Base-by-base conservation (phyloP, 2,329 filamentous ascomycete genomes). In the Penicillium sumatraense region DNA sequence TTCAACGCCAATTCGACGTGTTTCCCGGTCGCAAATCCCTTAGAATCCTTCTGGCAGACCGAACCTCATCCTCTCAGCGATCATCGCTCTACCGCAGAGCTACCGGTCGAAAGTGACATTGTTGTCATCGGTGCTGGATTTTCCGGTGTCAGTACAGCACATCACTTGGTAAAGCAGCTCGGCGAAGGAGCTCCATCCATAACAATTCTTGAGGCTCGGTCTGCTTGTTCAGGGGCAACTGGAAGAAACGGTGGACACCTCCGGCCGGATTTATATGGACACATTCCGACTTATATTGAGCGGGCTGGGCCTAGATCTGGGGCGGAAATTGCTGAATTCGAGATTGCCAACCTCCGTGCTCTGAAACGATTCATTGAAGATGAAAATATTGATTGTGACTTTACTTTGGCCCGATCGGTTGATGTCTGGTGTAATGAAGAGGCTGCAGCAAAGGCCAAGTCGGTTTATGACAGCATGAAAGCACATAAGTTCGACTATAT, bases 71-170 rank as follows among this genome's bases (percentile, higher is more conserved):
- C 68, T 2, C 67, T 81, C 1, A 73, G 78, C 53, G 61, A 75
- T 47, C 68, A 75, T 57, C 72, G 75, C 6, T 74, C 70, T 16
- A 77, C 75, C 0, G 62, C 69, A 5, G 62, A 71, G 1, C 61
- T 82, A 0, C 80, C 79, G 0, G 40, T 58, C 0, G 54, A 74
- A 26, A 72, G 69, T 24, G 79, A 82, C 41, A 74, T 83, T 49
- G 71, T 76, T n/a, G 75, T 83, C 29, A 72, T 82, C 7, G 81
- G 80, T 0, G 75, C 77, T 13, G 80, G 81, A 0, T 80, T 76
- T 51, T 70, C 80, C 3, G 80, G 81, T 1, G 72, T 75, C 1
- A 72, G 75, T 1, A 72, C 76, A 5, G 75, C 75, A 0, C 78
- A 79, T 40, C 75, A 82, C 56, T 70, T 78, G 6, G 54, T 75